Evolutionary conservation across 129 eudicot genomes (phyloP).

Genomic region (Scalesia atractyloides): DNA sequence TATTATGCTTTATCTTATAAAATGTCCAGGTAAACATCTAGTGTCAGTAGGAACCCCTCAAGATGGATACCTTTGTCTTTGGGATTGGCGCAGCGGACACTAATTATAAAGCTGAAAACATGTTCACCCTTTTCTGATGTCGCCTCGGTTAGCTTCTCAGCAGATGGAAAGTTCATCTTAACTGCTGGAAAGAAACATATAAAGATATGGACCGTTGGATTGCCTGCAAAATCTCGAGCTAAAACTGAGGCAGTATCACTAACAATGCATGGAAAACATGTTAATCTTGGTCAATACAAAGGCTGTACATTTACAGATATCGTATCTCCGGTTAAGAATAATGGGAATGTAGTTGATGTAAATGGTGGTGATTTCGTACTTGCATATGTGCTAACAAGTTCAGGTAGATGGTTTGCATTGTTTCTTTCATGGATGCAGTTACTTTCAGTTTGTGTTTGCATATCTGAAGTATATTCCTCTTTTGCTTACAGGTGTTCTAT

Average conservation of each 20-base stretch:
- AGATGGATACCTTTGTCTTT: constrained; percentile 66
- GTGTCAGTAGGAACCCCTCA: constrained; percentile 62
- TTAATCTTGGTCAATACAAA: constrained; percentile 52
- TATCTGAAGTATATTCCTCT: constrained; percentile 16
- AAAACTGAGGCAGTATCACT: constrained; percentile 43
- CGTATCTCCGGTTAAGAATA: constrained; percentile 42
- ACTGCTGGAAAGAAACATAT: constrained; percentile 66
- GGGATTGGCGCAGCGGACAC: constrained; percentile 63
- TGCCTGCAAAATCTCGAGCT: constrained; percentile 45
- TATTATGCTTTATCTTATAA: constrained; percentile 10
- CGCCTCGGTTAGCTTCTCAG: constrained; percentile 60
- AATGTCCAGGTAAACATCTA: constrained; percentile 55
- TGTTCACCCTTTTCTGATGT: constrained; percentile 57
- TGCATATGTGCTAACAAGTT: constrained; percentile 55
- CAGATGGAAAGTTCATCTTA: constrained; percentile 53
- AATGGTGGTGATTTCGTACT: constrained; percentile 36
- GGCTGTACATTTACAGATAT: constrained; percentile 62
- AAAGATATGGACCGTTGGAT: constrained; percentile 59
- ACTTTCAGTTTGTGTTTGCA: constrained; percentile 10
- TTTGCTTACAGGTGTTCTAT: constrained; percentile 50
- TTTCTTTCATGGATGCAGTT: constrained; percentile 13
- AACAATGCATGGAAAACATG: constrained; percentile 48
- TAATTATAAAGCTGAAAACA: constrained; percentile 60
- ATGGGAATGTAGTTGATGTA: constrained; percentile 25
- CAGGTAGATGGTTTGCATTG: constrained; percentile 40